Evolutionary conservation across 345 rosid species (phyloP).

Genomic region (Alliaria petiolata): DNA sequence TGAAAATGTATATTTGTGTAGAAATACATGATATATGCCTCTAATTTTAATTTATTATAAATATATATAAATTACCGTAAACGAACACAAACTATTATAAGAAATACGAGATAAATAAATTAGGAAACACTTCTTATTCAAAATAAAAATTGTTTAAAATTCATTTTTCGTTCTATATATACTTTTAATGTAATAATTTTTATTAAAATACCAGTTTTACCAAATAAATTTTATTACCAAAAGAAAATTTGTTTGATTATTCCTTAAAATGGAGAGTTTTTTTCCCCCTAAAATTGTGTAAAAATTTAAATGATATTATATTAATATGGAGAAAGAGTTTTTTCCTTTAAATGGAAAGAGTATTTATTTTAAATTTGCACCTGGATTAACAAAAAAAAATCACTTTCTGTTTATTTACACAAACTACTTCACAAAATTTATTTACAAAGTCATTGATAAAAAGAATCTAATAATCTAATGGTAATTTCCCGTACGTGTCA

Average conservation of each 20-base stretch:
- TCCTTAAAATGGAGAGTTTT: not conserved
- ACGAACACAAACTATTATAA: no score
- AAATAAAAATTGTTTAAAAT: no score
- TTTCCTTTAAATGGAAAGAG: not conserved
- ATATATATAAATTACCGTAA: no score
- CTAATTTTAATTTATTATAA: no score
- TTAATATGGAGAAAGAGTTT: not conserved
- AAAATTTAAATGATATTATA: not conserved
- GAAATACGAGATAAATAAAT: no score
- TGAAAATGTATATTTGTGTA: no score
- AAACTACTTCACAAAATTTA: not conserved
- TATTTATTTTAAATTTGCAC: no score
- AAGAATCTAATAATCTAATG: not conserved
- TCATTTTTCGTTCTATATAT: no score
- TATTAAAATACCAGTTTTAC: no score
- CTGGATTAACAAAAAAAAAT: not conserved
- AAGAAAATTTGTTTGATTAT: not conserved
- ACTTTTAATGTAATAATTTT: no score
- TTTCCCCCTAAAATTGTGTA: not conserved
- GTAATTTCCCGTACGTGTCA: not conserved
- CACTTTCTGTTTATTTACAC: not conserved
- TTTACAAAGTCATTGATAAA: not conserved
- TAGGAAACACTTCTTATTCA: no score
- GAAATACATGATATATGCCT: no score
- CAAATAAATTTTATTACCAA: not conserved